Evolutionary conservation across 441 rosid genomes (phyloP), one percentile per base, ranked within the genome.

Genomic region (Gossypium laxum): DNA sequence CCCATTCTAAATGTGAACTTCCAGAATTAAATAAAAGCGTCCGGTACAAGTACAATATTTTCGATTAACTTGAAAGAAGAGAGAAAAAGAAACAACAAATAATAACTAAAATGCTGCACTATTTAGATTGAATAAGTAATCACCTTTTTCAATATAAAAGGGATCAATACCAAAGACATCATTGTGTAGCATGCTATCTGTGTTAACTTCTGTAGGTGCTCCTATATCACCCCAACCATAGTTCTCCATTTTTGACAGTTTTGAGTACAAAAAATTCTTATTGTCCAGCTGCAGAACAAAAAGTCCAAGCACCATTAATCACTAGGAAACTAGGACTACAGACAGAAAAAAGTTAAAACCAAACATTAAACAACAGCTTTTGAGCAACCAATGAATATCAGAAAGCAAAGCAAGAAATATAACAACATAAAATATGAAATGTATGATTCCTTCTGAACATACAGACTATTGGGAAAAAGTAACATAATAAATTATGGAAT

Each of bases 101-200:
- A 18, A 52, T 54, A 8, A 17, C 21, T 54, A 17, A 67, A 15
- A 32, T 14, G 12, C 18, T 0, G 18, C 14, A 18, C 43, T 10
- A 11, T 68, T 51, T 32, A 48, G 10, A 30, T 41, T 15, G 6
- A 51, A 38, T 47, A 5, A 43, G 30, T 71, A 51, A 67, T 77
- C 75, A 90, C 99, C 98, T 88, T 83, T 88, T 72, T 82, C 82
- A 75, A 95, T 85, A 85, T 81, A 92, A 78, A 95, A 95, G 3
- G 98, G 98, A 73, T 81, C 61, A 19, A 95, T 83, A 73, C 97
- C 92, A 67, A 91, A 95, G 80, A 75, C 52, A 66, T 83, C 76
- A 58, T 84, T 89, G 71, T 74, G 72, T 17, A 78, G 80, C 86
- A 81, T 85, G 78, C 82, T 83, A 75, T 81, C 79, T 70, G 73